These are phyloP conservation scores for Chaetomiaceae sp. DNA, from an alignment of 2,329 filamentous ascomycete genomes.

Conservation along the genomic window DNA sequence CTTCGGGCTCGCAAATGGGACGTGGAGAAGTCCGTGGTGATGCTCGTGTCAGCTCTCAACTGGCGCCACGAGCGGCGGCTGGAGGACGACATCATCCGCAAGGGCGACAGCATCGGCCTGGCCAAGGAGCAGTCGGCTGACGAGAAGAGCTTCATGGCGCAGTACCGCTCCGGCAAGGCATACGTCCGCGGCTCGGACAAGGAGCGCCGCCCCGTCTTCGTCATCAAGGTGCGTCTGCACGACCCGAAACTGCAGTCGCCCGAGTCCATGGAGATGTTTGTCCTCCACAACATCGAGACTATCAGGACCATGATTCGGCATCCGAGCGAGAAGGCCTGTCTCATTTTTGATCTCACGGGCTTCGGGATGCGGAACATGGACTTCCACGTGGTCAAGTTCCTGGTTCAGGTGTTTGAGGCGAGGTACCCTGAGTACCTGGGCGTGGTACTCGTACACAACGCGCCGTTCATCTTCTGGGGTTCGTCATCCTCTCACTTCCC, in stretches of 20 bases:
- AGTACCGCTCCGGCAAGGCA: slow-evolving; percentile 13
- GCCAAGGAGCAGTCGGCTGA: neutral
- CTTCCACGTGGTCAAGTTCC: slow-evolving; percentile 13
- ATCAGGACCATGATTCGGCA: slow-evolving; percentile 9
- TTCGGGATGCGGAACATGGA: slow-evolving; percentile 16
- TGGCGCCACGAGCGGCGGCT: slow-evolving; percentile 14
- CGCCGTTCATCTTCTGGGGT: slow-evolving; percentile 14
- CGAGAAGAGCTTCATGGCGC: slow-evolving; percentile 10
- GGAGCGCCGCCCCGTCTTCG: slow-evolving; percentile 1
- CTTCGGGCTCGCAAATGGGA: slow-evolving; percentile 16
- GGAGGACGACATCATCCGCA: slow-evolving; percentile 8
- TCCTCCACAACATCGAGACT: slow-evolving; percentile 15
- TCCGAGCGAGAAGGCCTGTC: slow-evolving; percentile 11
- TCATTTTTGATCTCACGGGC: slow-evolving; percentile 13
- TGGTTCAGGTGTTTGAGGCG: slow-evolving; percentile 13
- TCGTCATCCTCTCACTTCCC: neutral
- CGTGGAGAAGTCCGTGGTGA: slow-evolving; percentile 7
- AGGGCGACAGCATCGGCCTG: slow-evolving; percentile 5
- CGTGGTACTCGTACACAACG: slow-evolving; percentile 13
- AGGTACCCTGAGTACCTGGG: slow-evolving; percentile 14
- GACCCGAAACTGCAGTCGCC: slow-evolving; percentile 11
- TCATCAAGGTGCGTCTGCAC: slow-evolving; percentile 10
- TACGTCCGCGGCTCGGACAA: slow-evolving; percentile 9
- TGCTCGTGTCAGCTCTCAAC: slow-evolving; percentile 8
- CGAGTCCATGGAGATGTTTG: slow-evolving; percentile 12